Percentiles rank a stretch among this genome's conserved stretches.
phyloP scores from a whole-genome alignment of 2,329 filamentous ascomycete species.

The Rhynchosporium secalis region DNA sequence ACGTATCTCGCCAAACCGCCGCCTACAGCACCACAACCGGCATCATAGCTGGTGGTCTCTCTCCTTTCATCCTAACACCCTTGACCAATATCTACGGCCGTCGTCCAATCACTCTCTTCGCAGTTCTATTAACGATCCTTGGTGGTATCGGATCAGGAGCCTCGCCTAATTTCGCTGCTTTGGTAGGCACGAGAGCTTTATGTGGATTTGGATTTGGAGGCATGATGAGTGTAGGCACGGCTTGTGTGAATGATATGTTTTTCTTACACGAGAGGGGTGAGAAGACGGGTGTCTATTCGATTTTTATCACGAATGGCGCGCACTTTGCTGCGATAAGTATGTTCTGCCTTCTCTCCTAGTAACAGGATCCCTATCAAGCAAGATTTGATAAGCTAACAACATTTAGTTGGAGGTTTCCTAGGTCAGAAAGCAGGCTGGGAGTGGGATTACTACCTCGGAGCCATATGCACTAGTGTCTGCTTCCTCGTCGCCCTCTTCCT shows the following conservation, averaged over 20 bases:
- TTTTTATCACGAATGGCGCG: constrained; percentile 38
- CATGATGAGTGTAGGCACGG: constrained; percentile 38
- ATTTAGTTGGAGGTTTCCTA: constrained; percentile 36
- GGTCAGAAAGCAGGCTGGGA: constrained; percentile 35
- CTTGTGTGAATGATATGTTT: constrained; percentile 38
- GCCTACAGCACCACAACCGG: constrained; percentile 37
- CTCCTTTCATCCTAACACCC: constrained; percentile 37
- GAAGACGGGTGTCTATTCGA: constrained; percentile 37
- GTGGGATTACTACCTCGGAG: constrained; percentile 39
- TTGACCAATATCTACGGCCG: constrained; percentile 37
- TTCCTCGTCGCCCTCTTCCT: constrained; percentile 36
- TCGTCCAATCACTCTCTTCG: constrained; percentile 36
- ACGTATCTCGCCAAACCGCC: constrained; percentile 30
- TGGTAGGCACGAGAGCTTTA: constrained; percentile 35
- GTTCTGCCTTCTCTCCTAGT: constrained; percentile 11
- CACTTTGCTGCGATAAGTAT: constrained; percentile 37
- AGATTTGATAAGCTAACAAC: constrained; percentile 3
- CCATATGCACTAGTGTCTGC: constrained; percentile 30
- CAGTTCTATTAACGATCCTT: constrained; percentile 35
- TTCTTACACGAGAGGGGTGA: constrained; percentile 38
- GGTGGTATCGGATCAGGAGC: constrained; percentile 34
- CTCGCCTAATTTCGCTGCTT: constrained; percentile 28
- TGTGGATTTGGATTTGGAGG: constrained; percentile 37
- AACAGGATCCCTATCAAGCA: not conserved
- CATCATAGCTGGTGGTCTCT: constrained; percentile 36